These are phyloP conservation scores for Echites panduratus DNA, from an alignment of 257 asterid genomes.

Conservation along the genomic window DNA sequence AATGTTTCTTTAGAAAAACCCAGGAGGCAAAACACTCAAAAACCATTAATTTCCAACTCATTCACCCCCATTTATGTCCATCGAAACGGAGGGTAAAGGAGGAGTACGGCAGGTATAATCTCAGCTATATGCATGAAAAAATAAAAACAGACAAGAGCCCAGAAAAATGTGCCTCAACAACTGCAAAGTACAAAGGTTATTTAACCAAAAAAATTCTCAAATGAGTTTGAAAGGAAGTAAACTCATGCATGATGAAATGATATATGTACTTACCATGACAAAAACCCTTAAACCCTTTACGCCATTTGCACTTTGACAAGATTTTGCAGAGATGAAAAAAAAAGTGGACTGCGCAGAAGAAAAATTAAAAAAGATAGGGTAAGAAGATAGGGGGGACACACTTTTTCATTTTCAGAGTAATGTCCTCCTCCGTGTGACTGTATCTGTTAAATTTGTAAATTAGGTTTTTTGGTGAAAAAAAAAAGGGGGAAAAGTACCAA, in stretches of 20 bases:
- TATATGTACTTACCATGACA: constrained; percentile 18
- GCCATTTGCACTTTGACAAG: constrained; percentile 31
- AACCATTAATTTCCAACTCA: neutral
- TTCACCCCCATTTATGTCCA: constrained; percentile 9
- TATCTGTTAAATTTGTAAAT: constrained; percentile 14
- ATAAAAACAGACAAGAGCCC: constrained; percentile 1
- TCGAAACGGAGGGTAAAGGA: neutral
- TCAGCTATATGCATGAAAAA: neutral
- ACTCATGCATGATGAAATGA: constrained; percentile 14
- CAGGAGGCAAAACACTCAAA: neutral
- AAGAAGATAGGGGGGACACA: constrained; percentile 17
- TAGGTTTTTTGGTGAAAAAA: constrained; percentile 3
- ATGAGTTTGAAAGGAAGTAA: constrained; percentile 14
- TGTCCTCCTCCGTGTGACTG: constrained; percentile 14
- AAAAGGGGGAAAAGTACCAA: neutral
- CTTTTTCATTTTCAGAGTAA: neutral
- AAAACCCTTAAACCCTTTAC: constrained; percentile 30
- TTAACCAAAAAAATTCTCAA: neutral
- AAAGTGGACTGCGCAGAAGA: constrained; percentile 13
- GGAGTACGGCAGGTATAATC: neutral
- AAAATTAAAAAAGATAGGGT: constrained; percentile 38
- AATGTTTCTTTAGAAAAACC: neutral
- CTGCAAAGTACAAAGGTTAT: neutral
- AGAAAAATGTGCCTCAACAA: neutral
- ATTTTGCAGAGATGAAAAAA: constrained; percentile 14